Percentiles rank a stretch among this genome's conserved stretches.
These are phyloP conservation scores for Penicillium sp. DNA, from an alignment of 2,329 filamentous ascomycete species.

Conservation along the genomic window DNA sequence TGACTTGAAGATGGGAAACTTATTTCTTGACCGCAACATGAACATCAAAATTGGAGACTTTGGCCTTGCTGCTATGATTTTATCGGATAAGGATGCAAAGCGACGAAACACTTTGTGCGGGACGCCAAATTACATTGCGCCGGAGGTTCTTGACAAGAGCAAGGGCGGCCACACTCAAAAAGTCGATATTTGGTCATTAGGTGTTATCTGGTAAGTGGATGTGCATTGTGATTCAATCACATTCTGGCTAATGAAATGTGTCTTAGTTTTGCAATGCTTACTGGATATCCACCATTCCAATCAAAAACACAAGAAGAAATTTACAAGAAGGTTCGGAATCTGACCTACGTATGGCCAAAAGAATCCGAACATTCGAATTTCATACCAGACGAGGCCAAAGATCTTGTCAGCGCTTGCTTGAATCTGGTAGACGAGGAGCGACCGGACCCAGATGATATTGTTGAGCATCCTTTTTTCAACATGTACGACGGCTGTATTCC, in stretches of 20 bases:
- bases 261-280: slow-evolving; percentile 86
- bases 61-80: slow-evolving; percentile 85
- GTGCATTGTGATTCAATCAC: neutral
- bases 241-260: slow-evolving; percentile 28
- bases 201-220: slow-evolving; percentile 83
- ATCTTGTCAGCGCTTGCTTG: slow-evolving; percentile 52
- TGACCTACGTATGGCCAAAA: slow-evolving; percentile 56
- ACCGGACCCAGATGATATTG: slow-evolving; percentile 54
- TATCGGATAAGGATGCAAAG: slow-evolving; percentile 85
- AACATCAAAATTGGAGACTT: slow-evolving; percentile 99
- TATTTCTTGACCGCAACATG: slow-evolving; percentile 93
- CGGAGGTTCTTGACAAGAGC: slow-evolving; percentile 91
- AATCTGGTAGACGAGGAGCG: slow-evolving; percentile 54
- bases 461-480: slow-evolving; percentile 55
- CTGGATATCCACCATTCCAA: slow-evolving; percentile 95
- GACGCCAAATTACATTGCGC: slow-evolving; percentile 97
- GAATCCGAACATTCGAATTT: slow-evolving; percentile 48
- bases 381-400: slow-evolving; percentile 55
- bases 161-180: slow-evolving; percentile 96
- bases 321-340: slow-evolving; percentile 53
- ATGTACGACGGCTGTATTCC: slow-evolving; percentile 55
- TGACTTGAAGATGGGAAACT: slow-evolving; percentile 96
- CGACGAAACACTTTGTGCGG: slow-evolving; percentile 92
- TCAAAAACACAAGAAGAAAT: slow-evolving; percentile 64
- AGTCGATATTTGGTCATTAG: slow-evolving; percentile 97